These are phyloP conservation scores for Phanerodontia chrysosporium DNA, from an alignment of 768 basidiomycete genomes.

Conservation along the genomic window DNA sequence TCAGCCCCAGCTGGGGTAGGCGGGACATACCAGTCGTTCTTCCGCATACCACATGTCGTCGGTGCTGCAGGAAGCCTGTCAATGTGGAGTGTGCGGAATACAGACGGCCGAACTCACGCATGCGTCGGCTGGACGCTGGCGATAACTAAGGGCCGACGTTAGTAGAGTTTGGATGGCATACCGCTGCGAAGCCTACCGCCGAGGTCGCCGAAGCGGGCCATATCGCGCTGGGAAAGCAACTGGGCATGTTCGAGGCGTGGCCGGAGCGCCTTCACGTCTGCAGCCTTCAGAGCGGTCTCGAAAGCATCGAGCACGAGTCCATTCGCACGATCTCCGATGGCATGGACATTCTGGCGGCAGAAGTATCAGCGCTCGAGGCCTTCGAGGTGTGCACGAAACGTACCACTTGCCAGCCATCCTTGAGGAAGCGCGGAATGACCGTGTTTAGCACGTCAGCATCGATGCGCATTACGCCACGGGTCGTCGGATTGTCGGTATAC, in stretches of 20 bases:
- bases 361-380: not conserved
- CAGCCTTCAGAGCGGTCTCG: constrained; percentile 57
- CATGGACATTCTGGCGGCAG: constrained; percentile 74
- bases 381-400: constrained; percentile 22
- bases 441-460: constrained; percentile 55
- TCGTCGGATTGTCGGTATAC: constrained; percentile 74
- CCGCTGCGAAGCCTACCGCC: constrained; percentile 52
- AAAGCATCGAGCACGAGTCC: constrained; percentile 80
- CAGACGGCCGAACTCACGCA: constrained; percentile 46
- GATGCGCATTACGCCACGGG: constrained; percentile 75
- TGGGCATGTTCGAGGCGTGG: constrained; percentile 91
- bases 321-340: constrained; percentile 87
- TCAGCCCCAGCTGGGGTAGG: not conserved
- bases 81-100: constrained; percentile 5
- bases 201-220: constrained; percentile 70
- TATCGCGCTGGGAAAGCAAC: constrained; percentile 72
- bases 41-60: constrained; percentile 92
- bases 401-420: constrained; percentile 90
- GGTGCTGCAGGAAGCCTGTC: constrained; percentile 38
- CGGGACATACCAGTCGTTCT: constrained; percentile 59
- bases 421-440: constrained; percentile 64
- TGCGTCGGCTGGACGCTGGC: constrained; percentile 90
- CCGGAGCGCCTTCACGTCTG: constrained; percentile 59
- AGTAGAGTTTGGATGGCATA: not conserved
- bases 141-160: constrained; percentile 46